phyloP scores from a whole-genome alignment of 2,329 filamentous ascomycete species.

The Aurifilum marmelostoma region DNA sequence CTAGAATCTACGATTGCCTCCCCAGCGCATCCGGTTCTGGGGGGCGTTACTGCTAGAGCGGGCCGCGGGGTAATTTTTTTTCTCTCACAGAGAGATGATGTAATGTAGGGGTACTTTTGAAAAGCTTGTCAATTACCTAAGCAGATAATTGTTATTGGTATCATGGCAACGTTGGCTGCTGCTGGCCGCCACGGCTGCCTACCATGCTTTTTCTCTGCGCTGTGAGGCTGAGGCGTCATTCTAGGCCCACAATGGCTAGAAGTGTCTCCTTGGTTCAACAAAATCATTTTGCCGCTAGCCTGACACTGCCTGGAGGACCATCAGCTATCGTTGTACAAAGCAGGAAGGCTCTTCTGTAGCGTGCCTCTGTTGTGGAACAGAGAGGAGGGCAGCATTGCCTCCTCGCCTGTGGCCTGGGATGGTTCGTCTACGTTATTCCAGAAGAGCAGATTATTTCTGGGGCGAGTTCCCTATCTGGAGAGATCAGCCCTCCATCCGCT shows the following conservation, averaged over 20 bases:
- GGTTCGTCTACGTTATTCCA: not conserved
- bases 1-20: not conserved
- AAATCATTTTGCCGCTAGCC: not conserved
- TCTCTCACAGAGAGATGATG: not conserved
- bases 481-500: not conserved
- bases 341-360: not conserved
- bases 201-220: not conserved
- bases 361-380: not conserved
- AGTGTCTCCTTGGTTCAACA: not conserved
- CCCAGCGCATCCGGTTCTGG: not conserved
- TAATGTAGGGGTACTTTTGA: not conserved
- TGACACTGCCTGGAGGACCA: not conserved
- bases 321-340: not conserved
- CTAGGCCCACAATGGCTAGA: not conserved
- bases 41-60: not conserved
- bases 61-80: conserved; percentile 10
- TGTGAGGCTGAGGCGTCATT: conserved; percentile 7
- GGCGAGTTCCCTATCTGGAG: not conserved
- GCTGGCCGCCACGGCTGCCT: not conserved
- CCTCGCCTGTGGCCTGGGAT: not conserved
- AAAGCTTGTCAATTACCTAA: conserved; percentile 13
- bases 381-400: not conserved
- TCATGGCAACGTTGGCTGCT: not conserved
- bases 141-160: not conserved
- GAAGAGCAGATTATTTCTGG: not conserved